Percentiles rank a stretch among this genome's conserved stretches.
Evolutionary conservation across 2,329 filamentous ascomycete species (phyloP).

Genomic region (Byssoonygena ceratinophila): DNA sequence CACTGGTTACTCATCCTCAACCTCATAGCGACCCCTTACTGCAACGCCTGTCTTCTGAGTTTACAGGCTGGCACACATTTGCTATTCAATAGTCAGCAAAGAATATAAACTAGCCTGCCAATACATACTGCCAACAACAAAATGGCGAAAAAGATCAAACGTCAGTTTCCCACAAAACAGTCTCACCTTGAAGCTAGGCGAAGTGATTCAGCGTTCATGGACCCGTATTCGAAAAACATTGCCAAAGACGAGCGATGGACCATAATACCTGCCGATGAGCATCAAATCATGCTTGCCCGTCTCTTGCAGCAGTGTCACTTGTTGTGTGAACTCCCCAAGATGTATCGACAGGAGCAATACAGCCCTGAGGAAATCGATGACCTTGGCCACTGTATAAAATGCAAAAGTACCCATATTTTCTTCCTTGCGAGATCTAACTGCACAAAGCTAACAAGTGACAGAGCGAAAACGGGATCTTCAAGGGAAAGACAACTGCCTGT

Average conservation of each 20-base stretch:
- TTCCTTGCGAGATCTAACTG: background rate
- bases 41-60: no score
- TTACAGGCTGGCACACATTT: no score
- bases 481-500: conserved; percentile 1
- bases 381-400: conserved; percentile 7
- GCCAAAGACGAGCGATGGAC: background rate
- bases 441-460: background rate
- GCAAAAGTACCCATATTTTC: background rate
- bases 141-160: no score
- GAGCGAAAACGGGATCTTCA: background rate
- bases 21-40: no score
- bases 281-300: background rate
- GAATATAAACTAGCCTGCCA: no score
- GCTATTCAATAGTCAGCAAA: no score
- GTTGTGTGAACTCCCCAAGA: conserved; percentile 1
- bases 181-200: background rate
- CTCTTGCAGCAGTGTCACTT: conserved; percentile 6
- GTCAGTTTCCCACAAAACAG: no score
- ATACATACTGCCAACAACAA: no score
- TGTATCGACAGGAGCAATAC: conserved; percentile 4
- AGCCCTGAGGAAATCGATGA: conserved; percentile 8
- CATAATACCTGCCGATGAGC: background rate
- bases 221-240: background rate
- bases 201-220: background rate
- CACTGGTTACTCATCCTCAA: no score